Evolutionary conservation across 345 rosid genomes (phyloP).

Genomic region (Gossypium thurberi): DNA sequence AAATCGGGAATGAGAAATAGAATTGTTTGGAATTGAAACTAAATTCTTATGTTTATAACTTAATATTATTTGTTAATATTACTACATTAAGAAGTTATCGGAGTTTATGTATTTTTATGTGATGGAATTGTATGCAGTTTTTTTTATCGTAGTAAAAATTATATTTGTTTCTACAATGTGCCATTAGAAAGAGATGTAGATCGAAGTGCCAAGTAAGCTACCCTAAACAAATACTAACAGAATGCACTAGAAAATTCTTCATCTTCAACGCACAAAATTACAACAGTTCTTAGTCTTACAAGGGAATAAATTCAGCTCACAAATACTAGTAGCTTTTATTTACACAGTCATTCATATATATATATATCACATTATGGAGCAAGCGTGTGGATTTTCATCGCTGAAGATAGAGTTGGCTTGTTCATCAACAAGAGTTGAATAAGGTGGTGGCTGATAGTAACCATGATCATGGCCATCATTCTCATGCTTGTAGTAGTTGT

Average conservation of each 20-base stretch:
- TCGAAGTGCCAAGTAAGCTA: neutral
- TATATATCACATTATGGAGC: conserved; percentile 41
- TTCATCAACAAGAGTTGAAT: conserved; percentile 27
- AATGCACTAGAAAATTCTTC: neutral
- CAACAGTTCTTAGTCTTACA: neutral
- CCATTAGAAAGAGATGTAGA: neutral
- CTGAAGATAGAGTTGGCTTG: conserved; percentile 45
- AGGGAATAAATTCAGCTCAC: neutral
- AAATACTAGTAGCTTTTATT: neutral
- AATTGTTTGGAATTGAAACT: too few relatives aligned
- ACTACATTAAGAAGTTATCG: too few relatives aligned
- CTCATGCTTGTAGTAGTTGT: conserved; percentile 51
- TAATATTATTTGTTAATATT: too few relatives aligned
- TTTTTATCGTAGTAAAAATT: neutral
- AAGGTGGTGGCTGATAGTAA: conserved; percentile 35
- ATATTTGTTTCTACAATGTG: neutral
- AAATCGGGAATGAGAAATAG: too few relatives aligned
- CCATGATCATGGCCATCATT: conserved; percentile 36
- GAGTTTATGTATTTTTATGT: too few relatives aligned
- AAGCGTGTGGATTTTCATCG: conserved; percentile 80
- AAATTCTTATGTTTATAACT: too few relatives aligned
- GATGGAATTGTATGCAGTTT: neutral
- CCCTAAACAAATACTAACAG: neutral
- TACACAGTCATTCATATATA: neutral
- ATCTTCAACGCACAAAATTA: neutral